Evolutionary conservation across 306 rosid species (phyloP), one percentile per base, ranked within the genome.

Genomic region (Cucumis cinereus): DNA sequence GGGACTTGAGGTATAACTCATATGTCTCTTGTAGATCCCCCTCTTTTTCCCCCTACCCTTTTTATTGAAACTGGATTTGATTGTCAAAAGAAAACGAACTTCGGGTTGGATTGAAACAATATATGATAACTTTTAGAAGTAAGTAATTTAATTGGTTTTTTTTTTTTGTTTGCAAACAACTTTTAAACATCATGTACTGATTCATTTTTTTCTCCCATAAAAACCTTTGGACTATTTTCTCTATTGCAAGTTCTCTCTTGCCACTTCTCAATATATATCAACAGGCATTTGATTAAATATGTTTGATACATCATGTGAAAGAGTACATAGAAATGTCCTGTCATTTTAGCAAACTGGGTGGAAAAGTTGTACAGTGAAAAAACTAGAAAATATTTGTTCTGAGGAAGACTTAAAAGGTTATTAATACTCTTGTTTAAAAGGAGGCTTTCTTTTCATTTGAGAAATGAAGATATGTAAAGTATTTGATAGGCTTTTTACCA

Each of bases 1-100:
- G 47, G 89, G 93, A 77, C 80, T 89, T 7, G 76, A 81, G 88
- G 91, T 86, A 19, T 23, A 52, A 13, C 26, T 41, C 61, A 35
- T 56, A 26, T 56, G 15, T 23, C 72, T n/a, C 45, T 38, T 57
- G 16, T 22, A 57, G 33, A 22, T 23, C 9, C 17, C 7, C 56
- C 36, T 16, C 0, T 7, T 24, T 10, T 1, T 23, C 12, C 61
- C 38, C 43, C 69, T 1, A 17, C 23, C 43, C 35, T 28, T 28
- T 15, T 59, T 24, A 5, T 26, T 60, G 20, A 63, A 66, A 23
- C n/a, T 73, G 9, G 22, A 68, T 41, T 73, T 50, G 40, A 17
- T 10, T 73, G 22, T 22, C 61, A 23, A 13, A 30, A 24, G 40
- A 14, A 72, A 68, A n/a, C 4, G 11, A 7, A 26, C 33, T 26